These are phyloP conservation scores for Suhomyces ambrosiae DNA, from an alignment of 1,139 yeast genomes.

Conservation along the genomic window DNA sequence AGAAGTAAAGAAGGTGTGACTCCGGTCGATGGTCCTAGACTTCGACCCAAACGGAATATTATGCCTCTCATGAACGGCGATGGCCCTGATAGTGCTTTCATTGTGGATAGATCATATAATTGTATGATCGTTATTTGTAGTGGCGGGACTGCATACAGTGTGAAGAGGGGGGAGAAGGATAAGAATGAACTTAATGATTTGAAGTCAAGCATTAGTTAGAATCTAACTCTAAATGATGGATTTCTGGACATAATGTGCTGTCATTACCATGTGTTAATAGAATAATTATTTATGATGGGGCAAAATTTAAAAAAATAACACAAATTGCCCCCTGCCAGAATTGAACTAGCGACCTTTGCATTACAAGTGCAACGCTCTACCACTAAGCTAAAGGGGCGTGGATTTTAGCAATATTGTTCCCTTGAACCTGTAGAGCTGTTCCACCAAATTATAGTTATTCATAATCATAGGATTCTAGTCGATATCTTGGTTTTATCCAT, in stretches of 20 bases:
- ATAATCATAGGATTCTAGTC: too few species aligned
- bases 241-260: too few species aligned
- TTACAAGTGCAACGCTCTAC: slow-evolving; percentile 96
- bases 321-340: slow-evolving; percentile 83
- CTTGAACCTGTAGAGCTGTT: too few species aligned
- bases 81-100: slow-evolving; percentile 2
- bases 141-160: slow-evolving; percentile 8
- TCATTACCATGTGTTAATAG: too few species aligned
- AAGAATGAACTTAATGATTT: too few species aligned
- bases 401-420: neutral
- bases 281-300: too few species aligned
- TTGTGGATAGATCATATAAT: slow-evolving; percentile 3
- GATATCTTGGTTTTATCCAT: too few species aligned
- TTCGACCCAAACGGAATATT: slow-evolving; percentile 5
- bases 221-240: neutral
- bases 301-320: neutral
- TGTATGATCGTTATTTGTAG: slow-evolving; percentile 5
- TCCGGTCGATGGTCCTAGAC: neutral
- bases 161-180: neutral
- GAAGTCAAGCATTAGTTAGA: too few species aligned
- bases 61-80: slow-evolving; percentile 7
- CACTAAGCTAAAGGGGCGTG: slow-evolving; percentile 88
- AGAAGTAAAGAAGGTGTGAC: slow-evolving; percentile 1
- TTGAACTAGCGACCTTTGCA: slow-evolving; percentile 95
- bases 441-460: too few species aligned